Conservation (phyloP, 2,329 filamentous ascomycete species). For the Fusarium brachygibbosum region DNA sequence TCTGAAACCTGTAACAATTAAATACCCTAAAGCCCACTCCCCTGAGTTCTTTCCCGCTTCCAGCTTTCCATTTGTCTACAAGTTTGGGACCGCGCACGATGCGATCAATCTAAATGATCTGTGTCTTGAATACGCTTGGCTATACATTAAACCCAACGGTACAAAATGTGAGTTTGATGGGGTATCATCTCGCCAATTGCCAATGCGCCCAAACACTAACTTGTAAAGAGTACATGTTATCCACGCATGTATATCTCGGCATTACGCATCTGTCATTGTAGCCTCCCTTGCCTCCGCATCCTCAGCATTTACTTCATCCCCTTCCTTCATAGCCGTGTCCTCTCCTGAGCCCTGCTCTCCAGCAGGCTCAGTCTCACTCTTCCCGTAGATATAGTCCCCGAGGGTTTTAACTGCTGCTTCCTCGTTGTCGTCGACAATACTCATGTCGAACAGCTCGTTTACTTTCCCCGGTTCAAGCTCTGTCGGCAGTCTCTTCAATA, state of each 20-base stretch:
- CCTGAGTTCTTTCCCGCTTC: background rate
- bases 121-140: background rate
- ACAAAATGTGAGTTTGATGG: slow-evolving; percentile 5
- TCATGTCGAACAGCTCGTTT: slow-evolving; percentile 48
- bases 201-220: slow-evolving; percentile 15
- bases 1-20: background rate
- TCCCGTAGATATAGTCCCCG: slow-evolving; percentile 49
- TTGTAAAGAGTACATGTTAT: slow-evolving; percentile 11
- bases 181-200: slow-evolving; percentile 39
- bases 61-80: too few relatives aligned
- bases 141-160: background rate
- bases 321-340: slow-evolving; percentile 44
- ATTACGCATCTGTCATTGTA: slow-evolving; percentile 38
- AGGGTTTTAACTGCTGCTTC: slow-evolving; percentile 45
- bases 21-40: background rate
- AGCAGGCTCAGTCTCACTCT: slow-evolving; percentile 10
- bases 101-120: background rate
- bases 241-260: background rate
- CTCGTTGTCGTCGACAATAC: slow-evolving; percentile 49
- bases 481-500: slow-evolving; percentile 40
- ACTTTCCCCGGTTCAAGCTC: slow-evolving; percentile 48
- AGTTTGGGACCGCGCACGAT: background rate
- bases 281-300: slow-evolving; percentile 29
- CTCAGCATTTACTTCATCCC: slow-evolving; percentile 14
- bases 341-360: slow-evolving; percentile 27